Evolutionary conservation across 805 yeast species (phyloP).

Genomic region (Wickerhamiella australiensis): DNA sequence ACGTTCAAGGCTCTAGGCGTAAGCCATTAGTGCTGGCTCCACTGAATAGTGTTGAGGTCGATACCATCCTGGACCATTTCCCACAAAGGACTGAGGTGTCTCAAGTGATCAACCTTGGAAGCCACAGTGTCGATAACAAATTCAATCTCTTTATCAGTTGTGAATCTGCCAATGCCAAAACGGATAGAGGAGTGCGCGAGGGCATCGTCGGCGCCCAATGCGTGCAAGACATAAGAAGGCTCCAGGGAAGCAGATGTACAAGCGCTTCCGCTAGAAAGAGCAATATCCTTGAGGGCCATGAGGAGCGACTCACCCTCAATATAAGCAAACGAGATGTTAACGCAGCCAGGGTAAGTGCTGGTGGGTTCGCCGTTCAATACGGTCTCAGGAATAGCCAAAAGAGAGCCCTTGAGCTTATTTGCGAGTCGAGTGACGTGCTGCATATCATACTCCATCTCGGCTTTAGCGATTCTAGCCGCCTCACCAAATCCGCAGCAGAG

Average conservation of each 20-base stretch:
- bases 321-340: slow-evolving; percentile 91
- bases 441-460: slow-evolving; percentile 64
- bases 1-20: too few relatives aligned
- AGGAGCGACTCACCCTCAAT: slow-evolving; percentile 95
- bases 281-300: slow-evolving; percentile 96
- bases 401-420: slow-evolving; percentile 54
- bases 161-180: slow-evolving; percentile 93
- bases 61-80: slow-evolving; percentile 99
- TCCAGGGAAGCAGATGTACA: slow-evolving; percentile 98
- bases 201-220: slow-evolving; percentile 96
- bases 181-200: slow-evolving; percentile 96
- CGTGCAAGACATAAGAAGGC: slow-evolving; percentile 93
- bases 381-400: slow-evolving; percentile 76
- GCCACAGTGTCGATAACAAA: slow-evolving; percentile 81
- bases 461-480: slow-evolving; percentile 73
- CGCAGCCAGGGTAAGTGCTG: slow-evolving; percentile 82
- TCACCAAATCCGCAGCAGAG: slow-evolving; percentile 93
- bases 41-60: slow-evolving; percentile 82
- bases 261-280: slow-evolving; percentile 92
- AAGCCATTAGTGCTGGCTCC: slow-evolving; percentile 99
- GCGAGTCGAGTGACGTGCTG: slow-evolving; percentile 62
- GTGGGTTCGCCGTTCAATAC: slow-evolving; percentile 73
- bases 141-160: slow-evolving; percentile 92
- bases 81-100: slow-evolving; percentile 93
- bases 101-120: slow-evolving; percentile 78